Base-by-base conservation (phyloP, 805 yeast species). In the Spencermartinsiella europaea region DNA sequence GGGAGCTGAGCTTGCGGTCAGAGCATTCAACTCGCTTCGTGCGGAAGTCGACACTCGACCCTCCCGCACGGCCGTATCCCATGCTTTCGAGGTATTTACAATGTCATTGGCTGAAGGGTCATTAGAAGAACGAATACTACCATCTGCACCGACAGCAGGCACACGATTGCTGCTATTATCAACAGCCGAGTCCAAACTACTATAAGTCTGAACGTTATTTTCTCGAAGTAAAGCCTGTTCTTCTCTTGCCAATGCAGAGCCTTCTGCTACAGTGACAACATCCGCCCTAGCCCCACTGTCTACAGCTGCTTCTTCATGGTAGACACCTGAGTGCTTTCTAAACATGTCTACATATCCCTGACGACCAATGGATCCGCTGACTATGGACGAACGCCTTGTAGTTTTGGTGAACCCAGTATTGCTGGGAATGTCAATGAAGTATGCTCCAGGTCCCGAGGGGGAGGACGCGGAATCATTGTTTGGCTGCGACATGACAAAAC, bases 1-100 rank as follows among this genome's bases (percentile, higher is more conserved):
- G 0, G 95, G 83, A 0, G 69, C 55, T 2, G 79, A 67, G 48
- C 58, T 63, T 12, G 35, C 34, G 14, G 54, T 42, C 14, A 67
- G 53, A 14, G 58, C 62, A 1, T 38, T 34, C 7, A 61, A 42
- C 50, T 67, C 71, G 5, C 63, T 44, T 7, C 25, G 34, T 20
- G 48, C 37, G 3, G 57, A 47, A 15, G 69, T 63, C 3, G 45
- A 40, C 33, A 65, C 49, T 31, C 49, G 50, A 22, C 67, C 68
- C 20, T 51, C 51, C 20, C 43, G 44, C 4, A 64, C 57, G 1
- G 67, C 67, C 5, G 50, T 57, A 16, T 55, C 60, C 65, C 66
- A 65, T 2, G 53, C 60, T 15, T 53, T 51, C 36, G 55, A 55
- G 17, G 58, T 57, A 20, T 48, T 51, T 3, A 43, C 42, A 16